Evolutionary conservation across 2,329 filamentous ascomycete genomes (phyloP).

Genomic region (Parafenestella ontariensis): DNA sequence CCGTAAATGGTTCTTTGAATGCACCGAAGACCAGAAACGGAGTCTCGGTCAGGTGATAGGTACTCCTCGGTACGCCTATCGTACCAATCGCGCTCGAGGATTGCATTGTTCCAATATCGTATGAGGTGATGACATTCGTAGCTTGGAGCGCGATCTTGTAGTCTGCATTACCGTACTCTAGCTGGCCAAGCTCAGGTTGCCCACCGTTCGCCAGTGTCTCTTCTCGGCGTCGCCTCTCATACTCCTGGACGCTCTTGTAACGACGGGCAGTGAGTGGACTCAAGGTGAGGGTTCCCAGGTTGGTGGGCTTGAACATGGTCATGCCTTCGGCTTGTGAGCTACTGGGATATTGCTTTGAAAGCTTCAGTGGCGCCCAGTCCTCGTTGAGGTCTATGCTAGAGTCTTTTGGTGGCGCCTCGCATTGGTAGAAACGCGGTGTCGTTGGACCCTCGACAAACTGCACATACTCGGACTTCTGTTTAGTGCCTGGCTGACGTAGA

Average conservation of each 20-base stretch:
- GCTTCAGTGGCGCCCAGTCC: conserved; percentile 1
- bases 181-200: conserved; percentile 5
- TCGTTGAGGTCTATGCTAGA: neutral
- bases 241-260: conserved; percentile 16
- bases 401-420: conserved; percentile 3
- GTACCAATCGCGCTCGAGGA: conserved; percentile 6
- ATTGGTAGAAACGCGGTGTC: conserved; percentile 4
- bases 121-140: conserved; percentile 1
- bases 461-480: conserved; percentile 1
- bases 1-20: conserved; percentile 8
- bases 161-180: conserved; percentile 18
- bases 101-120: conserved; percentile 15
- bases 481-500: neutral
- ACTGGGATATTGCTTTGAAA: neutral
- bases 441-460: conserved; percentile 6
- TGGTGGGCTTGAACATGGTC: neutral
- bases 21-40: conserved; percentile 13
- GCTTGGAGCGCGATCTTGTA: conserved; percentile 14
- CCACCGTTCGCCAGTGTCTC: neutral
- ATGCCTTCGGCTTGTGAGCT: neutral
- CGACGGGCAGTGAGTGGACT: conserved; percentile 11
- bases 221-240: conserved; percentile 11
- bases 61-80: neutral
- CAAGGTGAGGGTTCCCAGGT: conserved; percentile 1
- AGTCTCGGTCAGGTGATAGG: neutral